phyloP scores from a whole-genome alignment of 768 basidiomycete species.

The Russula foetens region DNA sequence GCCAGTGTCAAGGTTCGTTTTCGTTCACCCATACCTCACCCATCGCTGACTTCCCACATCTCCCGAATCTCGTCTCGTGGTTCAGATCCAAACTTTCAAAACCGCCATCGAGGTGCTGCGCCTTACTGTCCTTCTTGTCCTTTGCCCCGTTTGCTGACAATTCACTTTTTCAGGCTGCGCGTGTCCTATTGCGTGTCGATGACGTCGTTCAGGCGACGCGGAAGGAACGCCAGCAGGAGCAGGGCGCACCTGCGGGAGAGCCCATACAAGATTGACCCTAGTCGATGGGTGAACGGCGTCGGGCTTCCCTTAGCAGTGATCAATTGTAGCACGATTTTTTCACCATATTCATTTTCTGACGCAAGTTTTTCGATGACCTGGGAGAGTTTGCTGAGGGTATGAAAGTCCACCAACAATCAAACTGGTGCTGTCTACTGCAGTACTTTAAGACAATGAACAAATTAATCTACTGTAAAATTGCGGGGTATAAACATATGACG shows the following conservation, averaged over 20 bases:
- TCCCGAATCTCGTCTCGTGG: neutral
- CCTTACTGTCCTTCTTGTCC: neutral
- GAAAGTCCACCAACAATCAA: neutral
- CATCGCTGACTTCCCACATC: neutral
- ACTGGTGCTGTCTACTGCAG: no score
- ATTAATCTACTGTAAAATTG: neutral
- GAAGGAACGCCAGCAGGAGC: constrained; percentile 56
- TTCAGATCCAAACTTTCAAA: constrained; percentile 87
- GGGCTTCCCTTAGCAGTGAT: neutral
- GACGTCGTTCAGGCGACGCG: constrained; percentile 88
- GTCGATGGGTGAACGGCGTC: neutral
- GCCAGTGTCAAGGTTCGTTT: constrained; percentile 83
- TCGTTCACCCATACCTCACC: neutral
- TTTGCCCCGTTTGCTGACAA: neutral
- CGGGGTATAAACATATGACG: neutral
- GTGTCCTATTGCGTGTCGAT: constrained; percentile 87
- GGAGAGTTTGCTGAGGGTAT: neutral
- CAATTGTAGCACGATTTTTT: constrained; percentile 3
- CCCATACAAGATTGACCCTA: constrained; percentile 37
- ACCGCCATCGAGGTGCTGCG: constrained; percentile 83
- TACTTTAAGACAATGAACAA: neutral
- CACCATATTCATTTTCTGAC: neutral
- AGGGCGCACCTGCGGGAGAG: constrained; percentile 42
- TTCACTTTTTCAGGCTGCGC: constrained; percentile 51
- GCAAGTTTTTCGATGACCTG: neutral